Evolutionary conservation across 495 filamentous ascomycete genomes (phyloP).

Genomic region (Xylaria cubensis): DNA sequence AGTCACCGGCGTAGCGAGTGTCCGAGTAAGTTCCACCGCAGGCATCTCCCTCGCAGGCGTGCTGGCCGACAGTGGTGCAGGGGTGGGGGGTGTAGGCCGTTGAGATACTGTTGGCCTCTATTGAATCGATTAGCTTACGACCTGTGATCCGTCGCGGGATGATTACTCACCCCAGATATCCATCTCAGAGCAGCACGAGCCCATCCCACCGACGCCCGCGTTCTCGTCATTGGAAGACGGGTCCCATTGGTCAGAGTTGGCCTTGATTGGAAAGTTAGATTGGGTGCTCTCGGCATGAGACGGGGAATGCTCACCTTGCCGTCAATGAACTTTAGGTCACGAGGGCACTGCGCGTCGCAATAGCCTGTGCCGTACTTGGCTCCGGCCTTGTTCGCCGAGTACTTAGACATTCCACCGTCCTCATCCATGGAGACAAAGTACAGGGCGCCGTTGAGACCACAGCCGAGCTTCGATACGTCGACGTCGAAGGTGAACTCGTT

Average conservation of each 20-base stretch:
- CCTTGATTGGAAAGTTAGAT: slow-evolving; percentile 36
- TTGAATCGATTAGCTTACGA: slow-evolving; percentile 21
- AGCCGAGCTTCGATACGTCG: slow-evolving; percentile 57
- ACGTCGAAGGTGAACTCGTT: slow-evolving; percentile 68
- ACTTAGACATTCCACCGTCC: slow-evolving; percentile 59
- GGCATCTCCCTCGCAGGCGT: slow-evolving; percentile 52
- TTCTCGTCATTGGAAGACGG: slow-evolving; percentile 61
- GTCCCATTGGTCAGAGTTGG: slow-evolving; percentile 65
- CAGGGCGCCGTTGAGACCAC: slow-evolving; percentile 63
- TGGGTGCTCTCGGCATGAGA: background rate
- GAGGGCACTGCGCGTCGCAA: slow-evolving; percentile 64
- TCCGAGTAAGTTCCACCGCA: slow-evolving; percentile 58
- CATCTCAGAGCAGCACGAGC: slow-evolving; percentile 76
- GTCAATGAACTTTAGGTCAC: slow-evolving; percentile 57
- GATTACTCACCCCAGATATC: slow-evolving; percentile 62
- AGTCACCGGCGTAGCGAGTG: slow-evolving; percentile 56
- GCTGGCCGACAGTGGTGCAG: slow-evolving; percentile 55
- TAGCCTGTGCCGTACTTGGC: slow-evolving; percentile 66
- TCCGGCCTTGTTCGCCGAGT: slow-evolving; percentile 60
- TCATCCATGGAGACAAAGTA: slow-evolving; percentile 64
- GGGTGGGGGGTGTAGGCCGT: slow-evolving; percentile 70
- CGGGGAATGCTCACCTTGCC: slow-evolving; percentile 42
- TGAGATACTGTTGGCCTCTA: slow-evolving; percentile 70
- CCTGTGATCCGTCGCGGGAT: slow-evolving; percentile 41
- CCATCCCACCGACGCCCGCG: slow-evolving; percentile 61